A percentile compares a stretch with the other conserved stretches of the same genome.
These are phyloP conservation scores for Bacidia gigantensis DNA, from an alignment of 495 filamentous ascomycete species.

Conservation along the genomic window DNA sequence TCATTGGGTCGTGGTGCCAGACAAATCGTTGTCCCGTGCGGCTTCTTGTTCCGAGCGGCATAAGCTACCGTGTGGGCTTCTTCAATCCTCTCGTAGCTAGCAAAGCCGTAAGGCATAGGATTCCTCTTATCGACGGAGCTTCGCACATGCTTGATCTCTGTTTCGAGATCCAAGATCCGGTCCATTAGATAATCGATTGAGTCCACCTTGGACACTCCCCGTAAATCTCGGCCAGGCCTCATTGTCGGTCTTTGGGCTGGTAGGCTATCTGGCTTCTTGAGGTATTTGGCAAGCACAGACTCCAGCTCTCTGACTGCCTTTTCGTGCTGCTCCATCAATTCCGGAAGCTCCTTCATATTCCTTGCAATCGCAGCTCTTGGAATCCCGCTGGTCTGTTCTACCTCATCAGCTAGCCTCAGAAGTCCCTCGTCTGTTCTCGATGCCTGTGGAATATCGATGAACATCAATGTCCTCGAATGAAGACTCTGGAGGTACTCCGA, in stretches of 20 bases:
- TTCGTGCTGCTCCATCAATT: slow-evolving; percentile 72
- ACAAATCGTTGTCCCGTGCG: slow-evolving; percentile 60
- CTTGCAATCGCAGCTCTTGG: slow-evolving; percentile 73
- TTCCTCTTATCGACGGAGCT: slow-evolving; percentile 71
- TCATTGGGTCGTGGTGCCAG: slow-evolving; percentile 82
- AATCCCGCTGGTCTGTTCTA: slow-evolving; percentile 60
- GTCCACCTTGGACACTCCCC: slow-evolving; percentile 52
- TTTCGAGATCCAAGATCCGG: slow-evolving; percentile 69
- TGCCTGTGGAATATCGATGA: slow-evolving; percentile 71
- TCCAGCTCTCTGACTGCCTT: slow-evolving; percentile 70
- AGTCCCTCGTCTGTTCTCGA: slow-evolving; percentile 75
- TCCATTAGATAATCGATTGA: slow-evolving; percentile 87
- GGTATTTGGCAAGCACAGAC: slow-evolving; percentile 69
- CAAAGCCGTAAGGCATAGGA: slow-evolving; percentile 84
- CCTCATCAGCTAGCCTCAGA: slow-evolving; percentile 57
- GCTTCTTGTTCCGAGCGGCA: slow-evolving; percentile 62
- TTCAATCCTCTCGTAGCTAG: slow-evolving; percentile 75
- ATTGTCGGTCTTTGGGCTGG: slow-evolving; percentile 69
- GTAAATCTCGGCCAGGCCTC: slow-evolving; percentile 57
- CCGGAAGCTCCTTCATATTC: slow-evolving; percentile 77
- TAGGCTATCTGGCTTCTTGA: slow-evolving; percentile 71
- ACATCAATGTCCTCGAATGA: slow-evolving; percentile 82
- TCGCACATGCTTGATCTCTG: slow-evolving; percentile 70
- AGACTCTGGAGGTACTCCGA: slow-evolving; percentile 80
- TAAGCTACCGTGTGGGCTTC: slow-evolving; percentile 84